Conservation (phyloP, 306 rosid species). For the Heteromeles arbutifolia region DNA sequence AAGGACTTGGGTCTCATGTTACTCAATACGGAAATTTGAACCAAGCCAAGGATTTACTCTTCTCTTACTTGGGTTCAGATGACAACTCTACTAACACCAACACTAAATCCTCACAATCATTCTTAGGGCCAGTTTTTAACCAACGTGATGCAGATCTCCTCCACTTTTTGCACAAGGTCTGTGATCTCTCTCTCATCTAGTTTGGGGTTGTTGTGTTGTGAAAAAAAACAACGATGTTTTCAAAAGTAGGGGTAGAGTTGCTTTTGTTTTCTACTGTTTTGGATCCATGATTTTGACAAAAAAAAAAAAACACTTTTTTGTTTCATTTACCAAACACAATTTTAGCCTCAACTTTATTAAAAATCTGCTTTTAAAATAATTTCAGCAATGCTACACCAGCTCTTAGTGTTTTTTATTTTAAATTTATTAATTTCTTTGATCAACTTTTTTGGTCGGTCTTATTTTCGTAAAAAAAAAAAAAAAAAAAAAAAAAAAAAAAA, state of each 20-base stretch:
- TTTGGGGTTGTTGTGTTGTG: no score
- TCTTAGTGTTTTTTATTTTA: background rate
- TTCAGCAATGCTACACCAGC: no score
- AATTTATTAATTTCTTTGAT: background rate
- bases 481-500: no score
- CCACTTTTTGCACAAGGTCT: constrained; percentile 93
- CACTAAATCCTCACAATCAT: background rate
- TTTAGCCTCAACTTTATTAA: no score
- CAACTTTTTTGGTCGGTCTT: background rate
- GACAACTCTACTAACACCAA: constrained; percentile 48
- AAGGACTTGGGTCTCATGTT: constrained; percentile 35
- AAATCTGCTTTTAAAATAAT: no score
- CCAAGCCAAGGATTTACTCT: constrained; percentile 8
- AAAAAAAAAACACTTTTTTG: no score
- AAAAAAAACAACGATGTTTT: no score
- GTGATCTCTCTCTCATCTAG: background rate
- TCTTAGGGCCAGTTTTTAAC: constrained; percentile 52
- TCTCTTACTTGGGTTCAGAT: constrained; percentile 65
- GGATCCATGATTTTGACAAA: no score
- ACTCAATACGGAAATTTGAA: constrained; percentile 39
- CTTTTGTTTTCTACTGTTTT: no score
- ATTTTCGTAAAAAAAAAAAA: no score
- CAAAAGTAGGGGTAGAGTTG: no score
- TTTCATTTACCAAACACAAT: no score
- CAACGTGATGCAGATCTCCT: constrained; percentile 95